Evolutionary conservation across 176 grass and related monocot genomes (phyloP), one percentile per base, ranked within the genome.

Genomic region (Panicum miliaceum): DNA sequence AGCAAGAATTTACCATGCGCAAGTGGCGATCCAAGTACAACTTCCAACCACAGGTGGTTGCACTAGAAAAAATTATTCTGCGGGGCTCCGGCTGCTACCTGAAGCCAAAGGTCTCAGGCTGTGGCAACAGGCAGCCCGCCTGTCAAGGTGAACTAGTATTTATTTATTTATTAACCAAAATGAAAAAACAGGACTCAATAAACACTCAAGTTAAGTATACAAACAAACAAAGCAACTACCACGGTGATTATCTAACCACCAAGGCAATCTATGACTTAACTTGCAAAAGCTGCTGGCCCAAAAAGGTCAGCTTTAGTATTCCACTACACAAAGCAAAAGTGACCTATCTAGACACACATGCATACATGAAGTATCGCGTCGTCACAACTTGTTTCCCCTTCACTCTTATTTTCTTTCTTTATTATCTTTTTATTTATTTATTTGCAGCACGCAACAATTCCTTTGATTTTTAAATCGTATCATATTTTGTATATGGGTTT

Each of bases 291-390:
- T 54, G 57, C 29, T 36, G 68, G 22, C 52, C 69, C 32, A 83
- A 90, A 90, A 87, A 87, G 69, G 61, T 56, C 22, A 56, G 81
- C 85, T 87, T 91, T 90, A 70, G 63, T 76, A 84, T 91, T 85
- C 85, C 85, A 84, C 89, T 87, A 81, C 81, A 76, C 81, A 91
- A 87, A 91, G 89, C 85, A 84, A 87, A 86, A 86, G 83, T 27
- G 62, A n/a, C 51, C 52, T 61, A 87, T 32, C 40, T 85, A 85
- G 81, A 64, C 19, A 78, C 46, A 82, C 27, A 12, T 35, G 70
- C 66, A 45, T 37, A 73, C 3, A 35, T 27, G n/a, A 25, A 60
- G 46, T 60, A 59, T 59, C n/a, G n/a, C n/a, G n/a, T n/a, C 26
- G 36, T 4, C 23, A 9, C 81, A 60, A 64, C 7, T 79, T 52